Base-by-base conservation (phyloP, 192 early-diverging fungal species). In the Linnemannia elongata region DNA sequence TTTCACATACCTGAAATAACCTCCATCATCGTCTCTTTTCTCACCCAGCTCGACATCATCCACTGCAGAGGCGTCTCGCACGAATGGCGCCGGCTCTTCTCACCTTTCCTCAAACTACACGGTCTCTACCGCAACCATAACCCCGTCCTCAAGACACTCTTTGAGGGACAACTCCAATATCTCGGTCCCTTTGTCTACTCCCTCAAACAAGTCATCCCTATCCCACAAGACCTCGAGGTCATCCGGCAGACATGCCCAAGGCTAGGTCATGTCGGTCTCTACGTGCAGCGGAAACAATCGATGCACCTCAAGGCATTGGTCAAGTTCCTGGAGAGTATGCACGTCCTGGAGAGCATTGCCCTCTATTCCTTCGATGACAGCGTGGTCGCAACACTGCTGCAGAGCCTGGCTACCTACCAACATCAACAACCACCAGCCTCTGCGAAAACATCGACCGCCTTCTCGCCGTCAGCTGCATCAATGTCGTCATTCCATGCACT, bases 1-100 rank as follows among this genome's bases (percentile, higher is more conserved):
- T 52, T 82, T 0, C 71, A 69, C 52, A 76, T 82, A 55, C 74
- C 80, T 17, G 80, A 82, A 71, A 82, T 82, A 47, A 42, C 47
- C 4, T 18, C 24, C 74, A 75, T 82, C 60, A 76, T 82, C 63
- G 74, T 71, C 36, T 24, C 68, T 1, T 73, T 33, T 27, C 68
- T 82, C 38, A 22, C 73, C 3, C 35, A 47, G 10, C 49, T 17
- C 6, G 80, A 82, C 8, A 76, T 82, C 74, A 74, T 82, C 47
- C 17, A 69, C 38, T 82, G 80, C 42, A 44, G 80, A 13, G 80
- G 80, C 4, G 74, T 82, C 22, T 76, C 41, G 1, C 39, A 57
- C 12, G 49, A 82, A 20, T 82, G 80, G 80, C 74, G 80, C 17
- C 39, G 24, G 9, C 52, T 82, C 44, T 82, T 82, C 49, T 75